These are phyloP conservation scores for Lupinus albus DNA, from an alignment of 306 rosid genomes.

Conservation along the genomic window DNA sequence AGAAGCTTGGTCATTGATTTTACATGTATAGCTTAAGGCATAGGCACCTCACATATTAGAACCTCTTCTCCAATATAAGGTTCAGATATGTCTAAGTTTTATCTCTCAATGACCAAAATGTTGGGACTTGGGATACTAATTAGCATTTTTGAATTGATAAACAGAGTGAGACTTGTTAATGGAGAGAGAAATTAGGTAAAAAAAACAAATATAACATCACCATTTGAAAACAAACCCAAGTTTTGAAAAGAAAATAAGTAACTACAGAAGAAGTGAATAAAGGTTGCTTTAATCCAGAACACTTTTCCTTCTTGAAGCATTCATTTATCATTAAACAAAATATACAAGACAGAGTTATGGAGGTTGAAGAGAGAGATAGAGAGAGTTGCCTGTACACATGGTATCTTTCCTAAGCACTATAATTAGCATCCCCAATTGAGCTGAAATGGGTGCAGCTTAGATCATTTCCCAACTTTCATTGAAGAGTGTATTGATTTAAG, in stretches of 20 bases:
- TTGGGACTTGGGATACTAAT: too few relatives aligned
- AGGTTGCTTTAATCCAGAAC: neutral
- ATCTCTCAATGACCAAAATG: too few relatives aligned
- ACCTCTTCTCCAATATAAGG: too few relatives aligned
- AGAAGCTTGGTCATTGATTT: too few relatives aligned
- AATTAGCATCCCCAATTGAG: slow-evolving; percentile 7
- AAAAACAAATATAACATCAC: neutral
- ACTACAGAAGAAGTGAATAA: neutral
- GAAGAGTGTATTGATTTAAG: slow-evolving; percentile 25
- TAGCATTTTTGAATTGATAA: too few relatives aligned
- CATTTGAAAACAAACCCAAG: neutral
- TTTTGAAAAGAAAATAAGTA: neutral
- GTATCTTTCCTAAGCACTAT: slow-evolving; percentile 19
- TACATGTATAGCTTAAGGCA: too few relatives aligned
- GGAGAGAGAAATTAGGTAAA: too few relatives aligned
- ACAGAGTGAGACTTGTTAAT: too few relatives aligned
- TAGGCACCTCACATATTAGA: too few relatives aligned
- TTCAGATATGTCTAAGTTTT: too few relatives aligned
- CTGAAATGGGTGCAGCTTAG: neutral
- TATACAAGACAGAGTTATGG: slow-evolving; percentile 12
- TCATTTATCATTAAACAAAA: neutral
- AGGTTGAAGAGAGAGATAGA: slow-evolving; percentile 7
- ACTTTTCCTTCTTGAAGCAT: slow-evolving; percentile 26
- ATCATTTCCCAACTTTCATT: slow-evolving; percentile 7
- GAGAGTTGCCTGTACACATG: slow-evolving; percentile 25